phyloP scores from a whole-genome alignment of 805 yeast genomes.

The Kregervanrija fluxuum region DNA sequence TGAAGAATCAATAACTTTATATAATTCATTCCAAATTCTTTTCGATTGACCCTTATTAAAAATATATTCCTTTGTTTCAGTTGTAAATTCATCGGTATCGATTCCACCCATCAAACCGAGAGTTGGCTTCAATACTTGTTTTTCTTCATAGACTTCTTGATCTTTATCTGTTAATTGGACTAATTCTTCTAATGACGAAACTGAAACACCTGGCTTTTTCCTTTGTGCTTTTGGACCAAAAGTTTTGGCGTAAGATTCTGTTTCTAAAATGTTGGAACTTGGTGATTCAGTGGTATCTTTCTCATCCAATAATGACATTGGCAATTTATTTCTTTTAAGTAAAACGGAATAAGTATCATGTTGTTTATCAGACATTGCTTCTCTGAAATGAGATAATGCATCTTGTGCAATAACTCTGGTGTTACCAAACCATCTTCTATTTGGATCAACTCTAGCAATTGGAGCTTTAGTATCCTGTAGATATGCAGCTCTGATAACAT shows the following conservation, averaged over 20 bases:
- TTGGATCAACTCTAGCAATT: slow-evolving; percentile 89
- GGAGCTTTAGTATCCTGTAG: slow-evolving; percentile 86
- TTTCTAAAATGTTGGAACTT: slow-evolving; percentile 72
- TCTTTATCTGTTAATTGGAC: slow-evolving; percentile 53
- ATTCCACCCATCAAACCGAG: slow-evolving; percentile 75
- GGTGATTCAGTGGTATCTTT: slow-evolving; percentile 73
- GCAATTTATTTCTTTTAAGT: slow-evolving; percentile 82
- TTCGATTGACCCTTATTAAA: slow-evolving; percentile 96
- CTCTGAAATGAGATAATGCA: slow-evolving; percentile 88
- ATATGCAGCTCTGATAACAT: slow-evolving; percentile 77
- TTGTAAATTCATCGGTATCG: slow-evolving; percentile 73
- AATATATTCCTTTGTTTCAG: slow-evolving; percentile 91
- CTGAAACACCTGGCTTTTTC: slow-evolving; percentile 73
- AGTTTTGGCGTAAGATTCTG: slow-evolving; percentile 73
- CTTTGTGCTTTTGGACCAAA: slow-evolving; percentile 96
- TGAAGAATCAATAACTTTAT: slow-evolving; percentile 94
- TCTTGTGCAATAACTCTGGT: slow-evolving; percentile 97
- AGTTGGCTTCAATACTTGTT: slow-evolving; percentile 66
- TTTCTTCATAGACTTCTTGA: slow-evolving; percentile 58
- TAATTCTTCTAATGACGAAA: slow-evolving; percentile 75
- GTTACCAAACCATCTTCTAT: slow-evolving; percentile 96
- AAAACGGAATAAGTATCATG: slow-evolving; percentile 81
- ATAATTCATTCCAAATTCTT: slow-evolving; percentile 96
- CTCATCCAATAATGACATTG: slow-evolving; percentile 92
- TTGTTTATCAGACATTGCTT: slow-evolving; percentile 82